A percentile compares a stretch with the other conserved stretches of the same genome.
These are phyloP conservation scores for Omphalotus guepiniiformis DNA, from an alignment of 768 basidiomycete species.

Conservation along the genomic window DNA sequence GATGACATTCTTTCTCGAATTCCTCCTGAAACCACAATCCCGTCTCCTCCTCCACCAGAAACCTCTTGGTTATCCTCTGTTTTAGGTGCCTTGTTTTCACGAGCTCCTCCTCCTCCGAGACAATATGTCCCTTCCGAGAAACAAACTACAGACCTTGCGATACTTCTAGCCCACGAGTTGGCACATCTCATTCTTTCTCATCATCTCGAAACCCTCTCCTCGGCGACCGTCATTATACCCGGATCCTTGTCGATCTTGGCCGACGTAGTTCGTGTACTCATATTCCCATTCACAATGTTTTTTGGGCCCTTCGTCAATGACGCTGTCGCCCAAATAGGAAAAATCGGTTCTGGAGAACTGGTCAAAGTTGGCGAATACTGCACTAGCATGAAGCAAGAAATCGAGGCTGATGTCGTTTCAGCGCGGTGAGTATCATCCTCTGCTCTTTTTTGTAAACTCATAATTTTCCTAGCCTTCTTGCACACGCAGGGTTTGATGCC, in stretches of 20 bases:
- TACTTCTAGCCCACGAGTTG: slow-evolving; percentile 90
- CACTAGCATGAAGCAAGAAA: slow-evolving; percentile 78
- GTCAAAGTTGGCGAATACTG: slow-evolving; percentile 69
- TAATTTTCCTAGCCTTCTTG: slow-evolving; percentile 61
- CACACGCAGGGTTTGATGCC: slow-evolving; percentile 89
- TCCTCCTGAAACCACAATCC: slow-evolving; percentile 21
- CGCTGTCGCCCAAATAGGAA: slow-evolving; percentile 78
- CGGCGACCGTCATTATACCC: slow-evolving; percentile 77
- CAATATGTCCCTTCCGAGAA: slow-evolving; percentile 65
- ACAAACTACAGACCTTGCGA: slow-evolving; percentile 86
- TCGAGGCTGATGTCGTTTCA: slow-evolving; percentile 90
- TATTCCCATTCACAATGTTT: slow-evolving; percentile 88
- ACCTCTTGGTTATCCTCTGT: slow-evolving; percentile 45
- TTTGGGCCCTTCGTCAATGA: slow-evolving; percentile 97
- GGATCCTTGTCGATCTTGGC: slow-evolving; percentile 71
- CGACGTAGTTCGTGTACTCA: slow-evolving; percentile 70
- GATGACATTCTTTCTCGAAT: slow-evolving; percentile 71
- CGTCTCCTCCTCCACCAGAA: slow-evolving; percentile 16
- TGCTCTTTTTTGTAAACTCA: slow-evolving; percentile 1
- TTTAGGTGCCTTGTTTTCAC: slow-evolving; percentile 41
- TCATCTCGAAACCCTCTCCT: slow-evolving; percentile 89
- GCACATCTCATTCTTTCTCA: slow-evolving; percentile 88
- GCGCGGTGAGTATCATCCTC: slow-evolving; percentile 47
- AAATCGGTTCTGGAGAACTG: slow-evolving; percentile 73
- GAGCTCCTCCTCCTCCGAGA: slow-evolving; percentile 23